Percentiles rank a stretch among this genome's conserved stretches.
Conservation (phyloP, 2,329 filamentous ascomycete genomes). For the Curvularia eragrostidis region DNA sequence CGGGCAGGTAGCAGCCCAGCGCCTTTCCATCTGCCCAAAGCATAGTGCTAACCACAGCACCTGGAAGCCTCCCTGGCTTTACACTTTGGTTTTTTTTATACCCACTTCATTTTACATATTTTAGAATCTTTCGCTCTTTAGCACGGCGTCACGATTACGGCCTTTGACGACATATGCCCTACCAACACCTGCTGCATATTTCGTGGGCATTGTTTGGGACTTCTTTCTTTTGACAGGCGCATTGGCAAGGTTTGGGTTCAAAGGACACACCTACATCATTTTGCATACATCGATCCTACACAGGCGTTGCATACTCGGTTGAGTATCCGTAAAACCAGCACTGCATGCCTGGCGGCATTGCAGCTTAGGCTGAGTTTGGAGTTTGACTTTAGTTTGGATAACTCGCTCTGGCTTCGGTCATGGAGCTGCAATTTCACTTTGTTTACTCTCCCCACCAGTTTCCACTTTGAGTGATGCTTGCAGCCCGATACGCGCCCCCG, state of each 20-base stretch:
- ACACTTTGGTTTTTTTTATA: constrained; percentile 8
- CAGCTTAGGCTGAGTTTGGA: constrained; percentile 6
- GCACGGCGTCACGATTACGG: constrained; percentile 32
- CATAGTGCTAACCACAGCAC: background rate
- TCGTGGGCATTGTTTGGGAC: constrained; percentile 27
- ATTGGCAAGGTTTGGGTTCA: constrained; percentile 16
- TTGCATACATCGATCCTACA: constrained; percentile 9
- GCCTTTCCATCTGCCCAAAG: no score
- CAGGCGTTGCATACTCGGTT: constrained; percentile 20
- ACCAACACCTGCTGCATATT: constrained; percentile 30
- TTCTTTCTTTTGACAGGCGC: constrained; percentile 22
- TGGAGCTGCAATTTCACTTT: constrained; percentile 25
- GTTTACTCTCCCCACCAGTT: constrained; percentile 2
- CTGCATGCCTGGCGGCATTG: constrained; percentile 12
- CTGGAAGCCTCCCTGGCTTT: background rate
- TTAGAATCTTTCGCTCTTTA: constrained; percentile 19
- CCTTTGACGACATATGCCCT: constrained; percentile 27
- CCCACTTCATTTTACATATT: constrained; percentile 13
- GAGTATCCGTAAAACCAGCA: constrained; percentile 2
- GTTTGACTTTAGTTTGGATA: constrained; percentile 11
- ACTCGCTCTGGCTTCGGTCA: constrained; percentile 23
- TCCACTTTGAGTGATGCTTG: constrained; percentile 4
- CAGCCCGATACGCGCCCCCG: background rate
- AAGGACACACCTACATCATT: constrained; percentile 7
- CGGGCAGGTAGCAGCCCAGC: constrained; percentile 24